Base-by-base conservation (phyloP, 768 basidiomycete genomes). In the Boletus bicolor region DNA sequence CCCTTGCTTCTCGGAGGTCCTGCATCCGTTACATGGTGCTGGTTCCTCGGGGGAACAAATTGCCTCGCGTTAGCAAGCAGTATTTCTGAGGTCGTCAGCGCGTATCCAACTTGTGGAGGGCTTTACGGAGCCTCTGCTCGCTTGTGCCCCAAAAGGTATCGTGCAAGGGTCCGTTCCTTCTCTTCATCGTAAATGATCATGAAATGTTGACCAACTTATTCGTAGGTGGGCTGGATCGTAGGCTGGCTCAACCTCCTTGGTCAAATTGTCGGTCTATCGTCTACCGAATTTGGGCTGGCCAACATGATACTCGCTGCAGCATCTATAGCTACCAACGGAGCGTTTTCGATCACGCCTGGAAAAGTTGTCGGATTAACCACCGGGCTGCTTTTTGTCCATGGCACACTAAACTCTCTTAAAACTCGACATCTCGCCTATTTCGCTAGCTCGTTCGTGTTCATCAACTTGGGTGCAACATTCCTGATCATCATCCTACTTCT, bases 51-150 rank as follows among this genome's bases (percentile, higher is more conserved):
- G 0, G 54, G 57, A 5, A 53, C 17, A 0, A 72, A 69, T 42
- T 71, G 69, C 45, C 34, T 69, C 19, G 58, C 71, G 7, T 51
- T 73, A 7, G 65, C 68, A 15, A 62, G 67, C 38, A 72, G 71
- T 11, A 61, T 72, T 30, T 37, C 70, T 5, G 70, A 72, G 55
- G 39, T 72, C 9, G 70, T 65, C 57, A 72, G 70, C 7, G 68
- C 70, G 3, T 70, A 66, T 59, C 68, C 68, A 39, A 72, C 68
- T 9, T 69, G 68, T 14, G 68, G 67, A 8, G 68, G 61, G 9
- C 48, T 68, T 4, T 90, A 90, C 61, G 88, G 87, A n/a, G 89
- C 89, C 4, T 89, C 88, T 28, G 87, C 87, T n/a, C 82, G 84
- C 64, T 73, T 89, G 9, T 82, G 83, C 7, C 89, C 88, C 0